A percentile compares a stretch with the other conserved stretches of the same genome.
phyloP scores from a whole-genome alignment of 352 stramenopile species.

The Globisporangium yorkense region DNA sequence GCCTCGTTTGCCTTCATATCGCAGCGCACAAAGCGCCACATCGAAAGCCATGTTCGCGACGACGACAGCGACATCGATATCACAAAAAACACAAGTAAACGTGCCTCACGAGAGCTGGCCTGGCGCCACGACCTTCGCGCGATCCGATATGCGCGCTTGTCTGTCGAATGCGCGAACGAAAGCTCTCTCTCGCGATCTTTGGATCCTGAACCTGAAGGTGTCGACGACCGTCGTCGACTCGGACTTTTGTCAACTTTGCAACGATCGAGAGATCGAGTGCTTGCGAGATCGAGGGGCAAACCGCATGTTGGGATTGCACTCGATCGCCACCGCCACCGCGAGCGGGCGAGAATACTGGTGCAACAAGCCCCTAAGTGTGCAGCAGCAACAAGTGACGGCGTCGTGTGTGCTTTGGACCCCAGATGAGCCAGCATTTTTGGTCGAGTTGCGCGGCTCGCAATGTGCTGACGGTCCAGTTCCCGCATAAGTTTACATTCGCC shows the following conservation, averaged over 20 bases:
- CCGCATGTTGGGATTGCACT: too few relatives aligned
- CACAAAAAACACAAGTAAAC: background rate
- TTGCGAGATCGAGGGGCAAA: too few relatives aligned
- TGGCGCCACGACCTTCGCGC: too few relatives aligned
- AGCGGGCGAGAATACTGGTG: too few relatives aligned
- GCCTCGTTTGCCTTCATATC: background rate
- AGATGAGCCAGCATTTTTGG: background rate
- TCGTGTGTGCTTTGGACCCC: too few relatives aligned
- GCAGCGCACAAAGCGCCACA: background rate
- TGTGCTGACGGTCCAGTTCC: background rate
- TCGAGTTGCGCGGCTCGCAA: conserved; percentile 1
- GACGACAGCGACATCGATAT: background rate
- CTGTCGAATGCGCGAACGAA: background rate
- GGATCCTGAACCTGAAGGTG: too few relatives aligned
- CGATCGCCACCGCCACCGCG: too few relatives aligned
- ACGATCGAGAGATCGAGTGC: too few relatives aligned
- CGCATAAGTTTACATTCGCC: background rate
- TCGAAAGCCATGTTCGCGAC: background rate
- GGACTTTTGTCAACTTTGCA: too few relatives aligned
- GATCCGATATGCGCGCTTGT: too few relatives aligned
- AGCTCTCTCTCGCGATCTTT: background rate
- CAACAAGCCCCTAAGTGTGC: too few relatives aligned
- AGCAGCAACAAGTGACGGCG: too few relatives aligned
- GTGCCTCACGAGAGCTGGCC: background rate
- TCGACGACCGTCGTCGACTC: background rate